Conservation (phyloP, 2,329 filamentous ascomycete genomes). For the Penicillium sp. region DNA sequence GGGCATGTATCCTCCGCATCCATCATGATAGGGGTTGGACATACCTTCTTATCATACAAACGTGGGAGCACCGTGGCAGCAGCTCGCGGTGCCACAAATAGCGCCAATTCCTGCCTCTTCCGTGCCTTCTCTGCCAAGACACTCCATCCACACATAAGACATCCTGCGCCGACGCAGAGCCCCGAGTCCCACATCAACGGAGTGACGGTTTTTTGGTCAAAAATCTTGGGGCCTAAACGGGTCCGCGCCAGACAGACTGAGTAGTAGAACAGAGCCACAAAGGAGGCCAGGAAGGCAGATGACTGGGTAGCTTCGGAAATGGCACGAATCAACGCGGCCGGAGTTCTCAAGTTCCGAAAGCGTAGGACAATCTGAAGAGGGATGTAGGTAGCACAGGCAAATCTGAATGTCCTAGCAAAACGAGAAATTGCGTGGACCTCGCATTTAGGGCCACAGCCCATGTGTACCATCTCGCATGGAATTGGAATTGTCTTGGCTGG, state of each 20-base stretch:
- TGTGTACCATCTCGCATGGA: constrained; percentile 78
- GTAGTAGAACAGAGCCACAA: constrained; percentile 78
- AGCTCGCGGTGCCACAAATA: constrained; percentile 76
- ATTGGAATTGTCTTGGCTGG: constrained; percentile 64
- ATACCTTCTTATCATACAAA: constrained; percentile 53
- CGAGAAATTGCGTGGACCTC: constrained; percentile 66
- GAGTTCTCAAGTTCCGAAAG: constrained; percentile 46
- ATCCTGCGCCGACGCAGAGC: constrained; percentile 65
- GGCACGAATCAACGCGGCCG: constrained; percentile 45
- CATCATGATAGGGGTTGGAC: constrained; percentile 10
- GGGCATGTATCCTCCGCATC: constrained; percentile 18
- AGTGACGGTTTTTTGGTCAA: constrained; percentile 51
- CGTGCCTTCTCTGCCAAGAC: constrained; percentile 63
- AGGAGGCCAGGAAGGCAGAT: constrained; percentile 69
- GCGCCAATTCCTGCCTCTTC: constrained; percentile 65
- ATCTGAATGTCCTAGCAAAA: constrained; percentile 63
- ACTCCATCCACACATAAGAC: constrained; percentile 73
- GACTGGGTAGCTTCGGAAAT: constrained; percentile 60
- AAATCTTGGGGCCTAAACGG: constrained; percentile 62
- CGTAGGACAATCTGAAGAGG: constrained; percentile 65
- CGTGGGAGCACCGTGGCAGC: constrained; percentile 68
- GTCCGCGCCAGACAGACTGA: constrained; percentile 73
- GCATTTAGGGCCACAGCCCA: constrained; percentile 64
- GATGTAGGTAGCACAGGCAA: constrained; percentile 70
- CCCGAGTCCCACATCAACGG: constrained; percentile 54